Base-by-base conservation (phyloP, 2,329 filamentous ascomycete genomes). In the Fusarium nisikadoi region DNA sequence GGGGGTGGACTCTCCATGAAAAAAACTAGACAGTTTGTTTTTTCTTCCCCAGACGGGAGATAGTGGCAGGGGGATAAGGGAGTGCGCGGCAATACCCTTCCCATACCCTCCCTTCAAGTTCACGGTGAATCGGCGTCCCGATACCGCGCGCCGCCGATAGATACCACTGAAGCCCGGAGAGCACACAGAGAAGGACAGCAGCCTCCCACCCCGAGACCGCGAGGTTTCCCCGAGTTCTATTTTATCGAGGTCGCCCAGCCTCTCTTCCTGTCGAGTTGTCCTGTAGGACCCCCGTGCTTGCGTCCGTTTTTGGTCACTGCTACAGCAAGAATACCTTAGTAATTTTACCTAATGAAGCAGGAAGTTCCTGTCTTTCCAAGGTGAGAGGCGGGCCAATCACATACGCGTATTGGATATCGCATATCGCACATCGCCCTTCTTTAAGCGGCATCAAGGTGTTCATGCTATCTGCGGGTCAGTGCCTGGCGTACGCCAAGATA, bases 311-410 rank as follows among this genome's bases (percentile, higher is more conserved):
- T 36, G 54, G 70, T 27, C 33, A 50, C 54, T 42, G 19, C 38
- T 47, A 55, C 41, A 47, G 47, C 43, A 56, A 55, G 38, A 73
- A 72, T 31, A 29, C 7, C 7, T 29, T 52, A 71, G 50, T 39
- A 43, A 49, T 68, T 72, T 73, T 73, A 66, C 70, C 71, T 46
- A 70, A 74, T 65, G n/a, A 71, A 68, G 61, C 64, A 74, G 58
- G 59, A 72, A 66, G 46, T 71, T 39, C 39, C 52, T 54, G 43
- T 38, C 27, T 52, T 36, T 31, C 39, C 45, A 60, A 59, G 42
- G 54, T 72, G 57, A 74, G 61, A 74, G 65, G 61, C 71, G 71
- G 46, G 38, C 71, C 68, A 74, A 74, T 74, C 47, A 58, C 11
- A 64, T 49, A 7, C 41, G 31, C 36, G 43, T 27, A 36, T 65